Conservation (phyloP, 2,329 filamentous ascomycete genomes). For the Cadophora malorum region DNA sequence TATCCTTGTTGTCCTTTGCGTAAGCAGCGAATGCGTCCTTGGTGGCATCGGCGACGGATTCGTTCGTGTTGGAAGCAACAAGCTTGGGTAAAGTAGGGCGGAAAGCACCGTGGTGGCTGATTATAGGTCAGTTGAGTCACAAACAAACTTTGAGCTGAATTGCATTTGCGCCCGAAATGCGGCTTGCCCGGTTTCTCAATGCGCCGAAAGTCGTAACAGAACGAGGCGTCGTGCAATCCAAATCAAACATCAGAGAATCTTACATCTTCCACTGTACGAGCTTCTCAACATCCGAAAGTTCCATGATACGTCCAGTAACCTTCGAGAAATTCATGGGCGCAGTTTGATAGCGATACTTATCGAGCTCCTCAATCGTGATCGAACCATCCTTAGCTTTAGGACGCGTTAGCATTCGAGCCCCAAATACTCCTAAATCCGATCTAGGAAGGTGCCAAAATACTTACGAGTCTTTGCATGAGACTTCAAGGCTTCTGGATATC, state of each 20-base stretch:
- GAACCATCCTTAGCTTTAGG: conserved; percentile 38
- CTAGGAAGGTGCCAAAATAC: conserved; percentile 20
- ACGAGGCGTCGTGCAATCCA: conserved; percentile 20
- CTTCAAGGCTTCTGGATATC: conserved; percentile 41
- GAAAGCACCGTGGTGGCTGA: conserved; percentile 62
- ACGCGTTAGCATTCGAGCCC: conserved; percentile 30
- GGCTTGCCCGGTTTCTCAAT: conserved; percentile 7
- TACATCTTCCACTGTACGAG: conserved; percentile 77
- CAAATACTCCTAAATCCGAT: not conserved
- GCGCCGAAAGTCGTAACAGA: conserved; percentile 26
- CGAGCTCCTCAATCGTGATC: conserved; percentile 58
- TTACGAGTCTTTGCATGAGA: conserved; percentile 36
- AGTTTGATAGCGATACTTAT: conserved; percentile 63
- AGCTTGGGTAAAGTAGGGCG: conserved; percentile 66
- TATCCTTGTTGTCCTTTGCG: conserved; percentile 46
- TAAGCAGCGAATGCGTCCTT: conserved; percentile 58
- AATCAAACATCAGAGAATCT: conserved; percentile 43
- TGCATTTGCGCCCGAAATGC: not conserved
- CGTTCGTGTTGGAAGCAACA: conserved; percentile 59
- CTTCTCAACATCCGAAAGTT: conserved; percentile 61
- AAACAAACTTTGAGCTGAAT: not conserved
- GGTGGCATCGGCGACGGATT: conserved; percentile 55
- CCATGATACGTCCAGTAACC: conserved; percentile 51
- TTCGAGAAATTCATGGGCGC: conserved; percentile 56
- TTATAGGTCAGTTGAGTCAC: conserved; percentile 20